Evolutionary conservation across 805 yeast species (phyloP), one percentile per base, ranked within the genome.

Genomic region (Myxozyma neglecta): DNA sequence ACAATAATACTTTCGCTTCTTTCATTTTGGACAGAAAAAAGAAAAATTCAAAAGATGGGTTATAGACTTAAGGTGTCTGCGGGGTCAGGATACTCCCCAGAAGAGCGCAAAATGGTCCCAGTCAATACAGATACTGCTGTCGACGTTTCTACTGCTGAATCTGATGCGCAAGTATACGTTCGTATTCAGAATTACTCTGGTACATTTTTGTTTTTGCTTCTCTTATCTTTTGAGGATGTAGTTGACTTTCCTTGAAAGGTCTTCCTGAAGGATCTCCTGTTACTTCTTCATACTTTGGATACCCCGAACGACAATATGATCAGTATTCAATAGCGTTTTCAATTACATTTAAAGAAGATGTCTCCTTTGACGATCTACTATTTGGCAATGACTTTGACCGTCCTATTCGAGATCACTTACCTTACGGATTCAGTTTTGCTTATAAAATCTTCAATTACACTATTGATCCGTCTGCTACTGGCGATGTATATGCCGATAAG

Each of bases 301-400:
- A 52, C 42, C 56, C 63, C 3, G 52, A 51, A 18, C 77, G 74
- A 57, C 20, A 45, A 39, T 29, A 61, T 29, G 76, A 74, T 56
- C 65, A 63, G 10, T 68, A 74, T 60, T 76, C 81, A 39, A 69
- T 80, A 55, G 76, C 76, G 69, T 68, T 80, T 60, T 53, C 69
- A 57, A 77, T 83, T 61, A 74, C 69, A 10, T 87, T 86, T 47
- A 74, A 69, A 34, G 58, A 57, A 10, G 57, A 55, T 36, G 50
- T 42, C 52, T 59, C 53, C 65, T 62, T 61, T 1, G 76, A 81
- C 46, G 78, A 79, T n/a, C 73, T 87, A 45, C 61, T 83, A n/a
- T 86, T 84, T 74, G 91, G 91, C 0, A 87, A 87, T 70, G 90
- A 87, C 68, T 85, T 85, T 70, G 82, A 80, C 9, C 70, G 76